Evolutionary conservation across 2,329 filamentous ascomycete species (phyloP), one percentile per base, ranked within the genome.

Genomic region (Chaetomiaceae sp.): DNA sequence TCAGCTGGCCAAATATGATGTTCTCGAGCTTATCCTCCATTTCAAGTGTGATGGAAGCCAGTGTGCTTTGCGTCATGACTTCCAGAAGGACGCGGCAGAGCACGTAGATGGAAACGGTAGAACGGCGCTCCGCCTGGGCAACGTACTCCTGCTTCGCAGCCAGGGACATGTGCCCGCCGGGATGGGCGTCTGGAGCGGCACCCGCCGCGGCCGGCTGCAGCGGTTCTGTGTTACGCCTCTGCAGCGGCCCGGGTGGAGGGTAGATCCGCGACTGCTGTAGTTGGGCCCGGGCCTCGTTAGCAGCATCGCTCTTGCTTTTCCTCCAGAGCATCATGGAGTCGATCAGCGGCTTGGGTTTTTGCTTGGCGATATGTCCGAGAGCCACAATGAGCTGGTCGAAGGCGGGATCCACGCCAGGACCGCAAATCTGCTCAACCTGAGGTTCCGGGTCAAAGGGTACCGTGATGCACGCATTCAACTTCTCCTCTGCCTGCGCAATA

Each of bases 311-410:
- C 73, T 97, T 97, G 59, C 84, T 89, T 70, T 96, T 97, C 51
- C 94, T 85, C 94, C 94, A 99, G 29, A 95, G 80, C 89, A 99
- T 99, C 69, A 99, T 90, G 18, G 89, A 91, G 69, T 99, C 94
- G 64, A 99, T 96, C 47, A 99, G 73, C 5, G 90, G 89, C 67
- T 95, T 97, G 5, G 95, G 95, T 66, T 95, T 95, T 61, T 91
- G 87, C 54, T 90, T 88, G 48, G 92, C 90, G 65, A 99, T 96
- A 67, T 97, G 92, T 3, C 94, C 94, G 34, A 99, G 78, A 14
- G 95, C 94, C 25, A 86, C 84, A 59, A 99, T 95, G 63, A 96
- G 82, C 71, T 97, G 92, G 69, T 99, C 94, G 66, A 99, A 99
- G 10, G 82, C 84, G 1, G 86, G 80, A 67, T 99, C 94, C 36